Percentiles rank a stretch among this genome's conserved stretches.
Evolutionary conservation across 768 basidiomycete genomes (phyloP).

Genomic region (Podaxis sp.): DNA sequence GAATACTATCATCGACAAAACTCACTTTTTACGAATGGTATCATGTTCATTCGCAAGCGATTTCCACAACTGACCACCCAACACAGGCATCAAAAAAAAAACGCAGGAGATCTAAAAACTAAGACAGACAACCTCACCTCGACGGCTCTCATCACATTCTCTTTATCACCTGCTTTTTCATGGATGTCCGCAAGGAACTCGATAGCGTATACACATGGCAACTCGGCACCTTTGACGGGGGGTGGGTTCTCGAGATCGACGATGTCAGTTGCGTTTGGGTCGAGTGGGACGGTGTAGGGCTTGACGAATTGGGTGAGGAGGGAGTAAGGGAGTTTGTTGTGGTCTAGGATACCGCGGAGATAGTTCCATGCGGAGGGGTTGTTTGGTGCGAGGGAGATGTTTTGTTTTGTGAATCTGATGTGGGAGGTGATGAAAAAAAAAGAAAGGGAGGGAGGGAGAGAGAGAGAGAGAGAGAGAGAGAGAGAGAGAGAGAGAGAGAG

Average conservation of each 20-base stretch:
- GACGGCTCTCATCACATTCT: conserved; percentile 39
- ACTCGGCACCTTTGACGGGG: conserved; percentile 57
- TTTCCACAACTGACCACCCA: conserved; percentile 54
- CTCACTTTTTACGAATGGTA: conserved; percentile 70
- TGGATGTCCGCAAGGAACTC: conserved; percentile 83
- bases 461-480: no score
- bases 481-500: no score
- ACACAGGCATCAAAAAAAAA: not conserved
- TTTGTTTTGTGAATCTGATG: conserved; percentile 72
- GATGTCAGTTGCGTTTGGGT: conserved; percentile 29
- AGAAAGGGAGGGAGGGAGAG: no score
- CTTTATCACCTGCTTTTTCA: conserved; percentile 50
- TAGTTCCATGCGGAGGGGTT: conserved; percentile 98
- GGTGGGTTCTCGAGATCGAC: conserved; percentile 75
- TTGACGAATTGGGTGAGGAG: conserved; percentile 53
- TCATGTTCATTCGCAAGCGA: conserved; percentile 67
- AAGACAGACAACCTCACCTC: conserved; percentile 32
- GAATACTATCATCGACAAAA: not conserved
- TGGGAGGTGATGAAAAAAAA: not conserved
- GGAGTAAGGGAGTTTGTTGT: conserved; percentile 54
- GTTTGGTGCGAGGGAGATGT: conserved; percentile 83
- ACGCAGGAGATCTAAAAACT: conserved; percentile 2
- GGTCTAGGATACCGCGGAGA: conserved; percentile 77
- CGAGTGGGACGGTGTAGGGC: conserved; percentile 49
- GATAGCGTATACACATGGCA: conserved; percentile 76